Conservation (phyloP, 2,329 filamentous ascomycete species). For the Albifimbria verrucaria region DNA sequence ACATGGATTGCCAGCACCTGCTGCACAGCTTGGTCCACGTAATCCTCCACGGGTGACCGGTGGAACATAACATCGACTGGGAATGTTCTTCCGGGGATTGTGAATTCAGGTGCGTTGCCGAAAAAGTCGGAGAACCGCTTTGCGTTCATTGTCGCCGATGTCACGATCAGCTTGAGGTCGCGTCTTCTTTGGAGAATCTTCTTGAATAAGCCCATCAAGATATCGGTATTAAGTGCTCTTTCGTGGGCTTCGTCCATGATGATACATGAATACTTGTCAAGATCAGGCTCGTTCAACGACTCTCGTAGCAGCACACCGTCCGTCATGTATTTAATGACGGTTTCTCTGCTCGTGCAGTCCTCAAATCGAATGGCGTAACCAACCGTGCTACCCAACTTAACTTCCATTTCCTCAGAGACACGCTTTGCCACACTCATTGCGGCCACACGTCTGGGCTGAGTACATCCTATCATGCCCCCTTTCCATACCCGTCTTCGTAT, state of each 20-base stretch:
- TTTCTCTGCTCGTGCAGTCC: conserved; percentile 94
- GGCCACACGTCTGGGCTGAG: conserved; percentile 91
- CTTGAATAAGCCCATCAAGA: conserved; percentile 95
- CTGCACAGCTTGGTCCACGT: conserved; percentile 94
- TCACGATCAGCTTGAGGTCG: conserved; percentile 95
- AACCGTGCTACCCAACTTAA: conserved; percentile 79
- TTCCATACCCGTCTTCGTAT: conserved; percentile 90
- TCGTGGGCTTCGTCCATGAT: conserved; percentile 99
- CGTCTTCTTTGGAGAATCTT: conserved; percentile 87
- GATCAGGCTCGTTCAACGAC: conserved; percentile 84
- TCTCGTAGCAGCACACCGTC: conserved; percentile 93
- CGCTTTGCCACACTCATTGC: conserved; percentile 99
- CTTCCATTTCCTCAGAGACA: conserved; percentile 98
- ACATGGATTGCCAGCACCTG: conserved; percentile 95
- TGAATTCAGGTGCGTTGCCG: conserved; percentile 92
- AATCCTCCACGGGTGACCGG: conserved; percentile 92
- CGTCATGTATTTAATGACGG: conserved; percentile 98
- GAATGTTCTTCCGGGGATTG: conserved; percentile 93
- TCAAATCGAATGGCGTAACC: conserved; percentile 98
- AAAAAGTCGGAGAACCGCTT: conserved; percentile 96
- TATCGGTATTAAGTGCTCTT: conserved; percentile 91
- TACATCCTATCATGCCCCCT: conserved; percentile 89
- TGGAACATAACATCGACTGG: conserved; percentile 97
- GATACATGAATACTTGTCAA: conserved; percentile 95
- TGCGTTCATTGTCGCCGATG: conserved; percentile 97